Evolutionary conservation across 768 basidiomycete genomes (phyloP).

Genomic region (Pholiota microspora): DNA sequence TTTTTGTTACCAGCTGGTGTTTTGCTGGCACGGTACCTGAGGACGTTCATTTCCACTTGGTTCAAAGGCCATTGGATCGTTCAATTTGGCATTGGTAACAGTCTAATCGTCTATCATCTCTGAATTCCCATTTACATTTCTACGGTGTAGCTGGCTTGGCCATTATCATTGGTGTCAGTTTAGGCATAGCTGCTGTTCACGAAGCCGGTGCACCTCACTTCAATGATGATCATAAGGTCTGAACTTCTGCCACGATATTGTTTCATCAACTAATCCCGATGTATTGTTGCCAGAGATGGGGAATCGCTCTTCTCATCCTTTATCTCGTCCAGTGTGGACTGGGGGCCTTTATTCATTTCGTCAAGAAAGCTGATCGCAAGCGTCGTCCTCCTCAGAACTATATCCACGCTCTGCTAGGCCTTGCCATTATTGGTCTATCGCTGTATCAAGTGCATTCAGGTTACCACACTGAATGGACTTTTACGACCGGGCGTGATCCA

Average conservation of each 20-base stretch:
- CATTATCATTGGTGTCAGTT: conserved; percentile 41
- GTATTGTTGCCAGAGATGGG: conserved; percentile 38
- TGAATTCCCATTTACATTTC: conserved; percentile 1
- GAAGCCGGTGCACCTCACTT: conserved; percentile 35
- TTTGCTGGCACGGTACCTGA: conserved; percentile 50
- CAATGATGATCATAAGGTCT: conserved; percentile 48
- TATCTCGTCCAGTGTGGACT: conserved; percentile 47
- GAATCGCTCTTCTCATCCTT: conserved; percentile 47
- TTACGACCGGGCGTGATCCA: conserved; percentile 38
- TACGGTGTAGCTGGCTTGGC: conserved; percentile 38
- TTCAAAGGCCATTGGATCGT: conserved; percentile 50
- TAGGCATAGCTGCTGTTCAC: conserved; percentile 40
- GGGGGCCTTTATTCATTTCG: conserved; percentile 52
- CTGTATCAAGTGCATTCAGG: conserved; percentile 50
- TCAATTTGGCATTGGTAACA: conserved; percentile 46
- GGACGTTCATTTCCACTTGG: conserved; percentile 49
- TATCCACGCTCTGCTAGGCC: conserved; percentile 52
- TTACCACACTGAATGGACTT: conserved; percentile 48
- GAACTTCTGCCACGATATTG: neutral
- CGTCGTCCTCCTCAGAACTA: conserved; percentile 55
- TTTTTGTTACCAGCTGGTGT: conserved; percentile 52
- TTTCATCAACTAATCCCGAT: neutral
- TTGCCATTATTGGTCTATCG: conserved; percentile 46
- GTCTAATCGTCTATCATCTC: neutral
- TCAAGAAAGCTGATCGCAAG: conserved; percentile 38